phyloP scores from a whole-genome alignment of 768 basidiomycete species.

The Macrolepiota dolichaula region DNA sequence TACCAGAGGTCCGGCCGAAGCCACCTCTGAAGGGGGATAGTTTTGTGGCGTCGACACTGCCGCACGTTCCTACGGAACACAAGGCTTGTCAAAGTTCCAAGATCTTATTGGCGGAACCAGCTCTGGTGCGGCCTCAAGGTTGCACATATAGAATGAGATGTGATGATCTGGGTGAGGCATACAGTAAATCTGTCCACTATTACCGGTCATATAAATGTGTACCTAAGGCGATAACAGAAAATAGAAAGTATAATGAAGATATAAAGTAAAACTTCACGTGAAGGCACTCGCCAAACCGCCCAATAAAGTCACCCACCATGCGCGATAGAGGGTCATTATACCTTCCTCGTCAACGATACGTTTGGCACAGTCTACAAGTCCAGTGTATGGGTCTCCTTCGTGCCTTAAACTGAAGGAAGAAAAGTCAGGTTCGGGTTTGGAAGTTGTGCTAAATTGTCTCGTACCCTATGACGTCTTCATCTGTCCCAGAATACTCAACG shows the following conservation, averaged over 20 bases:
- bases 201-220: too few relatives aligned
- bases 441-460: conserved; percentile 19
- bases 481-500: conserved; percentile 60
- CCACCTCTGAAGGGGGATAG: background rate
- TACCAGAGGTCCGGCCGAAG: background rate
- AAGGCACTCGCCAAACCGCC: conserved; percentile 59
- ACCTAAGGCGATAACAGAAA: background rate
- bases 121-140: background rate
- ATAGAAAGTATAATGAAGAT: background rate
- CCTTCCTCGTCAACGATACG: conserved; percentile 81
- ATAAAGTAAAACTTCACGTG: conserved; percentile 25
- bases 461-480: conserved; percentile 86
- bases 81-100: background rate
- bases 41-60: background rate
- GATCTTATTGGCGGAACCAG: background rate
- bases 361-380: conserved; percentile 72
- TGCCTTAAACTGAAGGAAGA: conserved; percentile 51
- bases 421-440: conserved; percentile 4
- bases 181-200: background rate
- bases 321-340: conserved; percentile 67
- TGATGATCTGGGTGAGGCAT: background rate
- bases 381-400: conserved; percentile 77
- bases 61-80: background rate
- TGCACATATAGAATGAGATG: background rate
- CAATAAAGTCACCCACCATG: conserved; percentile 81